Percentiles rank a stretch among this genome's conserved stretches.
Evolutionary conservation across 2,329 filamentous ascomycete genomes (phyloP).

Genomic region (Cordyceps pruinosa): DNA sequence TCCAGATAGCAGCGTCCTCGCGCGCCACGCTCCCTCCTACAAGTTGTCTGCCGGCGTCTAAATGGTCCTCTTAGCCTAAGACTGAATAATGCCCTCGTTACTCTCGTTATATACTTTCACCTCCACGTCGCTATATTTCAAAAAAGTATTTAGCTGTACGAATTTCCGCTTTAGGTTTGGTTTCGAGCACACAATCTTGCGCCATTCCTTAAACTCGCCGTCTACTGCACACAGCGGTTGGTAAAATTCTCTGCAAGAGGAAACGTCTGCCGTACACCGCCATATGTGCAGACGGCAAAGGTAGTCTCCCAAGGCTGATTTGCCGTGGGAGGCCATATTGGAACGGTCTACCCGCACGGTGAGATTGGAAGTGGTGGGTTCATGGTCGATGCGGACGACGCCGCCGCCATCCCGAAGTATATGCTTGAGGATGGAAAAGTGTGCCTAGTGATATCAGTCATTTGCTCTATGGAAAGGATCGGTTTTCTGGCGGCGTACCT

Average conservation of each 20-base stretch:
- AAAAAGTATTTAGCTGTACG: neutral
- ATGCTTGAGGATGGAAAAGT: constrained; percentile 3
- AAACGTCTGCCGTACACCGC: neutral
- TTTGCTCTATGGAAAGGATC: neutral
- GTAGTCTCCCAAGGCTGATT: neutral
- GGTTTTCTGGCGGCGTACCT: neutral
- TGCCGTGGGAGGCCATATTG: neutral
- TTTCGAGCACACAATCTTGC: neutral
- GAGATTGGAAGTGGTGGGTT: neutral
- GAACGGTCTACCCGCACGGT: neutral
- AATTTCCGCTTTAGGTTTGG: neutral
- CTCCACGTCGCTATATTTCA: neutral
- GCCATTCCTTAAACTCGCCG: neutral
- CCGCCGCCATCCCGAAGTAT: neutral
- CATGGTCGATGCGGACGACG: neutral
- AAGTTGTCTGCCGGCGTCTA: no score
- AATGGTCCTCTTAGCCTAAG: neutral
- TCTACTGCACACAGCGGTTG: neutral
- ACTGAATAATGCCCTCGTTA: constrained; percentile 1
- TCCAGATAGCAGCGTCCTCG: no score
- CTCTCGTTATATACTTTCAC: neutral
- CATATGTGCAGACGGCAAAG: constrained; percentile 3
- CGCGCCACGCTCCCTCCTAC: no score
- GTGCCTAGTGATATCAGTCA: neutral
- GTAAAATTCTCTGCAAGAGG: neutral